Evolutionary conservation across 108 stramenopile species (phyloP), one percentile per base, ranked within the genome.

Genomic region (Schizochytrium sp.): DNA sequence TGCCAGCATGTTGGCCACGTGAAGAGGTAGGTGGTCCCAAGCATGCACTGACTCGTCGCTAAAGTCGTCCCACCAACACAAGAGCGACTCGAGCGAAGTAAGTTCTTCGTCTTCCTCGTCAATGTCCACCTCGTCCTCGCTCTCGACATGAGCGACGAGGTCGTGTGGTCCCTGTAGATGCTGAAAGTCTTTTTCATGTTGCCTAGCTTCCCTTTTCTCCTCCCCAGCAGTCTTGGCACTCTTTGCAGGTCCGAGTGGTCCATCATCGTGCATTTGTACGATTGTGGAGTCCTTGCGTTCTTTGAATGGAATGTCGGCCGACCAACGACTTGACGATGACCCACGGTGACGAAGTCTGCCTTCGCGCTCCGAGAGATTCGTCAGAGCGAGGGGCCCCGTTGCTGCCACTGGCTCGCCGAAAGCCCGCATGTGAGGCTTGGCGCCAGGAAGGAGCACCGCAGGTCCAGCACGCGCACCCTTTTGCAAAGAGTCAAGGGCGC

Each of bases 1-100:
- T 12, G 76, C 76, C 10, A 45, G 51, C 76, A 83, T 83, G 28
- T 83, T 83, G n/a, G 48, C 76, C 25, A 53, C 28, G 51, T 23
- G 6, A 6, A 83, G 12, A 47, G 76, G 76, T 2, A 83, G n/a
- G 6, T 53, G 48, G 51, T 83, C 76, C 76, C 76, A 83, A 23
- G 3, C 14, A 6, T 47, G 51, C 19, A 23, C 23, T 21, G 76
- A 28, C 51, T 83, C 76, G 51, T 83, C 76, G 51, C 76, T 83
- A 53, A 83, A 83, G 76, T 83, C 76, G 76, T 83, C 76, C 48
- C 51, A 83, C 76, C 76, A 83, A 23, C 76, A 83, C 28, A 83
- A 34, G 12, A 83, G 51, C 12, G 76, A 12, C 23, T 83, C 18
- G 6, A 53, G 48, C 1, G 76, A 83, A 23, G 19, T 28, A 23